A percentile compares a stretch with the other conserved stretches of the same genome.
These are phyloP conservation scores for Xylariaceae sp. DNA, from an alignment of 2,329 filamentous ascomycete species.

Conservation along the genomic window DNA sequence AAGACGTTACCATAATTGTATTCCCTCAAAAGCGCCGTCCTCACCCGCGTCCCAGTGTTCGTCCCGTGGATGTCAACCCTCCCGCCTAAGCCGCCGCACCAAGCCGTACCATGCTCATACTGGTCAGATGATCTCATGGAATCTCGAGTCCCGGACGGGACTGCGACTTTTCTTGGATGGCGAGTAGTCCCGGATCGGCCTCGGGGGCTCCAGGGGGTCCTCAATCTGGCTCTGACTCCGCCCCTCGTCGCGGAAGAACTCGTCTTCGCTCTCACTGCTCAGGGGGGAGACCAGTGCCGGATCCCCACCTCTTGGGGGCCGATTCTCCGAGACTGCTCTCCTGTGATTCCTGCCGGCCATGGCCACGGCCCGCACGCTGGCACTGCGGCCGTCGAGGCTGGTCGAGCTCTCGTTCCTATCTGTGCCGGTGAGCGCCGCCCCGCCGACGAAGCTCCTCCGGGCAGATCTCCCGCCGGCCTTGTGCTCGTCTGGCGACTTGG, in stretches of 20 bases:
- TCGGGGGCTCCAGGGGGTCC: slow-evolving; percentile 29
- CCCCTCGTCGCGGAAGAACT: slow-evolving; percentile 27
- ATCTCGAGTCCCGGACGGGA: slow-evolving; percentile 50
- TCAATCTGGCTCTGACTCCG: slow-evolving; percentile 46
- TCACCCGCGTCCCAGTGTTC: too few species aligned
- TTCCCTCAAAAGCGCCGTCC: too few species aligned
- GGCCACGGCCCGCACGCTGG: slow-evolving; percentile 40
- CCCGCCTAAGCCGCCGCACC: not conserved
- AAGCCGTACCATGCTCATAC: too few species aligned
- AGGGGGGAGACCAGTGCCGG: slow-evolving; percentile 16
- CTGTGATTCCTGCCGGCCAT: slow-evolving; percentile 31
- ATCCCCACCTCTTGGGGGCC: slow-evolving; percentile 14
- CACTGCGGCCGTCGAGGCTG: slow-evolving; percentile 33
- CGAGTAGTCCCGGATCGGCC: slow-evolving; percentile 25
- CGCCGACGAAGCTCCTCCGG: slow-evolving; percentile 42
- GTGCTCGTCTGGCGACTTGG: slow-evolving; percentile 32
- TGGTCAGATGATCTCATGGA: slow-evolving; percentile 40
- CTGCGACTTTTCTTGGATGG: slow-evolving; percentile 37
- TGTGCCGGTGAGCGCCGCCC: slow-evolving; percentile 35
- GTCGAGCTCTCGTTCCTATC: slow-evolving; percentile 35
- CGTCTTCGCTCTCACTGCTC: slow-evolving; percentile 26
- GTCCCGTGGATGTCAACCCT: not conserved
- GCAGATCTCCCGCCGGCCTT: slow-evolving; percentile 16
- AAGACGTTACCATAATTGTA: too few species aligned
- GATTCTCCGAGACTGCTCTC: slow-evolving; percentile 12